Evolutionary conservation across 805 yeast species (phyloP).

Genomic region (Kluyveromyces wickerhamii): DNA sequence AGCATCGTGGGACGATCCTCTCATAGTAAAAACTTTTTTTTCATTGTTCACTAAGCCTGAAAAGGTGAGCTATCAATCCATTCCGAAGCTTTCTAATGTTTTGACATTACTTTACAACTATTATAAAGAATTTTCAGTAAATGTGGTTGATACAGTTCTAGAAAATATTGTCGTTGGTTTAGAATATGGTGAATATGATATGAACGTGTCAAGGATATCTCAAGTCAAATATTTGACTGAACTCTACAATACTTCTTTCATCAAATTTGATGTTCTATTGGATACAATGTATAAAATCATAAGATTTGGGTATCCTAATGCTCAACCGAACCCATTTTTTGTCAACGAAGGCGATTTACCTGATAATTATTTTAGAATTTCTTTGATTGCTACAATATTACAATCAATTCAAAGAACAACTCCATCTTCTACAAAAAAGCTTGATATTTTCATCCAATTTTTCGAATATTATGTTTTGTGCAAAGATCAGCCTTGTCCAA

Average conservation of each 20-base stretch:
- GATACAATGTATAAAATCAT: slow-evolving; percentile 50
- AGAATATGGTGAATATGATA: slow-evolving; percentile 53
- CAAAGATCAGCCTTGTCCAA: slow-evolving; percentile 55
- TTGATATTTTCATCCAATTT: slow-evolving; percentile 41
- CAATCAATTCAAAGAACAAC: slow-evolving; percentile 23
- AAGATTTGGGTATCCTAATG: slow-evolving; percentile 56
- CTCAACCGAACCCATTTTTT: slow-evolving; percentile 42
- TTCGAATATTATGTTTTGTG: slow-evolving; percentile 66
- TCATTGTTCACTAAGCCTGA: slow-evolving; percentile 52
- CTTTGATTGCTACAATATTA: slow-evolving; percentile 41
- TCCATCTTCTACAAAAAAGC: slow-evolving; percentile 16
- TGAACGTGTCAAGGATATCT: slow-evolving; percentile 54
- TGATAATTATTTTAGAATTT: slow-evolving; percentile 64
- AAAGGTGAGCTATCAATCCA: slow-evolving; percentile 48
- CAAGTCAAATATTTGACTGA: slow-evolving; percentile 54
- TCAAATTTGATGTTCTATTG: slow-evolving; percentile 39
- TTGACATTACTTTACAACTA: slow-evolving; percentile 31
- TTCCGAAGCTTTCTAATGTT: slow-evolving; percentile 42
- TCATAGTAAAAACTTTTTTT: slow-evolving; percentile 29
- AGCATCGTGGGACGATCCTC: slow-evolving; percentile 40
- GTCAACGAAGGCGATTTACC: slow-evolving; percentile 47
- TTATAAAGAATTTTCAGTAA: slow-evolving; percentile 35
- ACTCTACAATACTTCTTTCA: slow-evolving; percentile 40
- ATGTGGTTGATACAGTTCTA: slow-evolving; percentile 51
- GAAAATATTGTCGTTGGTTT: slow-evolving; percentile 61